These are phyloP conservation scores for Warburgia ugandensis DNA, from an alignment of 164 flowering plant genomes.

Conservation along the genomic window DNA sequence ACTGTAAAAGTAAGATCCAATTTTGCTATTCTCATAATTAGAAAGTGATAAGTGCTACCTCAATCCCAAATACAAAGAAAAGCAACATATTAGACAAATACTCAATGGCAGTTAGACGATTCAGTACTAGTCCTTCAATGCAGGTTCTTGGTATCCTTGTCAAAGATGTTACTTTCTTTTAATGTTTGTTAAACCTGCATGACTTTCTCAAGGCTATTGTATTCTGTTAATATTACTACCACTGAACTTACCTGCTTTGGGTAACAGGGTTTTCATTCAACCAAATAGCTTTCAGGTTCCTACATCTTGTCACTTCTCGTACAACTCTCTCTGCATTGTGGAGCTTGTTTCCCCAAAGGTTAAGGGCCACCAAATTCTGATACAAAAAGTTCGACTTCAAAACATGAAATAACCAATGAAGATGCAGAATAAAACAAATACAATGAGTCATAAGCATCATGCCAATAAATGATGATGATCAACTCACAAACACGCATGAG, in stretches of 20 bases:
- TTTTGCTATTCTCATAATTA: conserved; percentile 9
- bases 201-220: not conserved
- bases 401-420: no score
- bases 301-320: conserved; percentile 50
- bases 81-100: not conserved
- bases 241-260: conserved; percentile 35
- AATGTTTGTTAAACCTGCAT: not conserved
- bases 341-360: conserved; percentile 74
- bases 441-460: not conserved
- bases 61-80: not conserved
- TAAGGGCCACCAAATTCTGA: conserved; percentile 78
- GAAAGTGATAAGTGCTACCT: not conserved
- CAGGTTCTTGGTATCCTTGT: no score
- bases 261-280: conserved; percentile 74
- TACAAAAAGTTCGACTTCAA: conserved; percentile 7
- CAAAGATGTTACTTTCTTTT: no score
- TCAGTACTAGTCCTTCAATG: no score
- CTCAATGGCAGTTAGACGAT: not conserved
- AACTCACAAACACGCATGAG: no score
- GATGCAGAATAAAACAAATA: no score
- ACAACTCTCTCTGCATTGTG: conserved; percentile 37
- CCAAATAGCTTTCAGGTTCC: conserved; percentile 78
- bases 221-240: not conserved
- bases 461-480: no score
- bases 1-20: conserved; percentile 29